A percentile compares a stretch with the other conserved stretches of the same genome.
Evolutionary conservation across 2,329 filamentous ascomycete genomes (phyloP).

Genomic region (Ophiocordyceps camponoti-rufipedis): DNA sequence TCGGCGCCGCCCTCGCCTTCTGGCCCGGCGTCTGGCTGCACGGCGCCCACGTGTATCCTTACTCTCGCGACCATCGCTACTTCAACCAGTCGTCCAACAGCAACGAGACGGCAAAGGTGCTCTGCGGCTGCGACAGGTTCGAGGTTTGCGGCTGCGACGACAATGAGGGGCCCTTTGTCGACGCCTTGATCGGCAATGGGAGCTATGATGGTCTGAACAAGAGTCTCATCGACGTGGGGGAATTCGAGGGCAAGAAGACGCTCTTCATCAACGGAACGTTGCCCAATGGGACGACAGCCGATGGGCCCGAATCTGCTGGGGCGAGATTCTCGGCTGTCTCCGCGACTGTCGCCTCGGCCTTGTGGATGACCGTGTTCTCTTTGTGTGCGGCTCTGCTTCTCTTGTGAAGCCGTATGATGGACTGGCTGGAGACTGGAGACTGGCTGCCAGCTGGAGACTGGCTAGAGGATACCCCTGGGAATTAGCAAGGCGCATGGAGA

Average conservation of each 20-base stretch:
- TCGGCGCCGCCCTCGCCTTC: conserved; percentile 30
- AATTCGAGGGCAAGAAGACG: conserved; percentile 22
- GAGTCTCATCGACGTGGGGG: conserved; percentile 39
- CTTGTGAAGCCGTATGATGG: conserved; percentile 4
- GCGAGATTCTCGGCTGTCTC: conserved; percentile 17
- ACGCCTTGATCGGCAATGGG: conserved; percentile 46
- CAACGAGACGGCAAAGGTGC: conserved; percentile 16
- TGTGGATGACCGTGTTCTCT: conserved; percentile 26
- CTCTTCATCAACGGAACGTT: conserved; percentile 63
- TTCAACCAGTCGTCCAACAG: conserved; percentile 28
- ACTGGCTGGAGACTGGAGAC: neutral
- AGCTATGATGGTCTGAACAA: conserved; percentile 41
- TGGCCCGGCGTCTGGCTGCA: conserved; percentile 50
- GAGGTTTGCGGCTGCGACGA: conserved; percentile 49
- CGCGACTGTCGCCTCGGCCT: conserved; percentile 22
- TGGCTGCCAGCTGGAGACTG: too few species aligned
- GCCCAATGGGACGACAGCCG: conserved; percentile 42
- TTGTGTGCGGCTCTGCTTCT: conserved; percentile 21
- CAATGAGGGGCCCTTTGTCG: conserved; percentile 38
- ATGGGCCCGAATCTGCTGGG: conserved; percentile 6
- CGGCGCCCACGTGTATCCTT: conserved; percentile 40
- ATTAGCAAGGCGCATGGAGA: neutral
- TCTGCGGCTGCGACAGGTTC: conserved; percentile 32
- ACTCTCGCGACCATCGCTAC: conserved; percentile 23
- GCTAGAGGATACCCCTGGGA: neutral